A percentile compares a stretch with the other conserved stretches of the same genome.
These are phyloP conservation scores for Actinomortierella wolfii DNA, from an alignment of 371 early-diverging fungal species.

Conservation along the genomic window DNA sequence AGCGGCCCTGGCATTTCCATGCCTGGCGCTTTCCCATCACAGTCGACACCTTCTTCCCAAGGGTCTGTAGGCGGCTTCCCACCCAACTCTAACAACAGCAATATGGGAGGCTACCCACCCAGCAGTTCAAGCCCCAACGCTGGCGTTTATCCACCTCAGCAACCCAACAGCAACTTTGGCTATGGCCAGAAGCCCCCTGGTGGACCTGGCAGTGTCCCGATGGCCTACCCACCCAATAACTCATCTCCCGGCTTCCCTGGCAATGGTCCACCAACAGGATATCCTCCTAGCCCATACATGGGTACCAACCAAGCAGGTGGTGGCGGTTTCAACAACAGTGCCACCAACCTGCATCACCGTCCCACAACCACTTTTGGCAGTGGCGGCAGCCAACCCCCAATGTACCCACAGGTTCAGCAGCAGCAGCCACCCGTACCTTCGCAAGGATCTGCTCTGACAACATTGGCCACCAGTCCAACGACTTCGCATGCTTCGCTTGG, in stretches of 20 bases:
- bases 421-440: too few relatives aligned
- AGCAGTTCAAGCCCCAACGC: not conserved
- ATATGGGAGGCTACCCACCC: slow-evolving; percentile 14
- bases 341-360: too few relatives aligned
- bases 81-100: slow-evolving; percentile 6
- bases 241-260: not conserved
- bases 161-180: slow-evolving; percentile 24
- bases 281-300: too few relatives aligned
- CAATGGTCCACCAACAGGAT: too few relatives aligned
- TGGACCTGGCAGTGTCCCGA: too few relatives aligned
- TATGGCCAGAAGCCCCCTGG: not conserved
- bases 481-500: not conserved
- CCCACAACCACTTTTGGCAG: too few relatives aligned
- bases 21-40: slow-evolving; percentile 7
- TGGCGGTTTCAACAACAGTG: too few relatives aligned
- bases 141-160: slow-evolving; percentile 18
- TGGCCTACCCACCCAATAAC: slow-evolving; percentile 9
- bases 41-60: slow-evolving; percentile 6
- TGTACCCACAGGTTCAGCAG: too few relatives aligned
- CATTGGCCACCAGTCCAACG: too few relatives aligned
- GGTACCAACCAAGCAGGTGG: too few relatives aligned
- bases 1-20: slow-evolving; percentile 6
- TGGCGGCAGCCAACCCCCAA: too few relatives aligned
- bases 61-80: not conserved
- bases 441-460: too few relatives aligned